Evolutionary conservation across 495 filamentous ascomycete species (phyloP).

Genomic region (Neurospora tetrasperma): DNA sequence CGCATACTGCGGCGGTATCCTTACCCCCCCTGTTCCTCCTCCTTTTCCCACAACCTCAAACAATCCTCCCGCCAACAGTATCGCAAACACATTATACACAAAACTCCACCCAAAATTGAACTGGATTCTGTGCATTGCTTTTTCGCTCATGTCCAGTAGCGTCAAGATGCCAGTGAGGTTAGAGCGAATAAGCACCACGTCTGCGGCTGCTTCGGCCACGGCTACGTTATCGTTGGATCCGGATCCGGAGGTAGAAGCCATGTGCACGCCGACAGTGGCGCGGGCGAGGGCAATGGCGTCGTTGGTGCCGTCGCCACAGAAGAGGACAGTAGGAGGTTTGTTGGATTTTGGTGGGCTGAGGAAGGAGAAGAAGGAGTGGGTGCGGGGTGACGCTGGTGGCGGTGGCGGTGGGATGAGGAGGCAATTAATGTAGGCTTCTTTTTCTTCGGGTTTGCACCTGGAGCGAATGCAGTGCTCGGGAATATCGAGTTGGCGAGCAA

Average conservation of each 20-base stretch:
- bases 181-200: conserved; percentile 53
- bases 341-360: background rate
- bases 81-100: conserved; percentile 63
- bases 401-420: conserved; percentile 13
- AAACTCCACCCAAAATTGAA: conserved; percentile 70
- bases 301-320: conserved; percentile 74
- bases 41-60: conserved; percentile 25
- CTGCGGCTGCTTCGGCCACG: conserved; percentile 56
- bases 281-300: conserved; percentile 64
- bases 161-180: conserved; percentile 46
- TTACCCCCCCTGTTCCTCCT: conserved; percentile 15
- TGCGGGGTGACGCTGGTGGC: background rate
- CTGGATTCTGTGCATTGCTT: conserved; percentile 44
- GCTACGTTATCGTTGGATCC: conserved; percentile 41
- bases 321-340: conserved; percentile 42
- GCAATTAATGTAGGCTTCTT: conserved; percentile 48
- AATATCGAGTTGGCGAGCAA: conserved; percentile 47
- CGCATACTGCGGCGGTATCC: conserved; percentile 65
- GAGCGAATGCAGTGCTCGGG: conserved; percentile 33
- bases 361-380: background rate
- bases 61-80: conserved; percentile 60
- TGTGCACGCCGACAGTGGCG: conserved; percentile 56
- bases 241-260: conserved; percentile 11
- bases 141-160: conserved; percentile 48
- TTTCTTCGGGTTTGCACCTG: conserved; percentile 49